Evolutionary conservation across 495 filamentous ascomycete species (phyloP), one percentile per base, ranked within the genome.

Genomic region (Aspergillus diversus): DNA sequence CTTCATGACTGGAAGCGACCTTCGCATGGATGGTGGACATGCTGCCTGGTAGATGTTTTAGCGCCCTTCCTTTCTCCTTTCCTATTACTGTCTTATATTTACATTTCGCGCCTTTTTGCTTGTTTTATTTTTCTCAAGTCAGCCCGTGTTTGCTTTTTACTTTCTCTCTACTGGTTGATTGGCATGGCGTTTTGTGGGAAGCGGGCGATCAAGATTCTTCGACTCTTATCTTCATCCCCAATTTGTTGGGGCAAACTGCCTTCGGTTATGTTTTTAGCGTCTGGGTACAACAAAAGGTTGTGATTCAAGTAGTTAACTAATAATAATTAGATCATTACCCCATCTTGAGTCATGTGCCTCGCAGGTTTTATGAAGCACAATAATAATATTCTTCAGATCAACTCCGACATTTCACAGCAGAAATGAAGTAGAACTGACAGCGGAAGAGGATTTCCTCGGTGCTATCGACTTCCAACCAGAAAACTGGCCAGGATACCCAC

Each of bases 1-100:
- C 68, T 96, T 92, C 76, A 96, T 96, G 90, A 93, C 89, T 15
- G 91, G 89, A 0, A 82, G 85, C 21, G 91, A 96, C 73, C 67
- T 95, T 73, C 81, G 90, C 55, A 92, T 94, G 59, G 91, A 95
- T 71, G 91, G 91, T 21, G 91, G 92, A 9, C 91, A 94, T 74
- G 80, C 84, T 57, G 89, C 90, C 12, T 94, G 91, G 91, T 95
- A 84, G 66, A 69, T 51, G 37, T 16, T 17, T 54, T 37, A 17
- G 37, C 42, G 12, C 1, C 15, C 21, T 46, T 51, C 34, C 33
- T 32, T 59, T n/a, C 16, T 50, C 51, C 48, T 57, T 53, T 15
- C 21, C 55, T 55, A 31, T 13, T 13, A 59, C 21, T 17, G 17
- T 15, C 50, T 59, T 51, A n/a, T 53, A 17, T 59, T 55, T 27